phyloP scores from a whole-genome alignment of 1,284 basidiomycete genomes.

The Marasmius fiardii region DNA sequence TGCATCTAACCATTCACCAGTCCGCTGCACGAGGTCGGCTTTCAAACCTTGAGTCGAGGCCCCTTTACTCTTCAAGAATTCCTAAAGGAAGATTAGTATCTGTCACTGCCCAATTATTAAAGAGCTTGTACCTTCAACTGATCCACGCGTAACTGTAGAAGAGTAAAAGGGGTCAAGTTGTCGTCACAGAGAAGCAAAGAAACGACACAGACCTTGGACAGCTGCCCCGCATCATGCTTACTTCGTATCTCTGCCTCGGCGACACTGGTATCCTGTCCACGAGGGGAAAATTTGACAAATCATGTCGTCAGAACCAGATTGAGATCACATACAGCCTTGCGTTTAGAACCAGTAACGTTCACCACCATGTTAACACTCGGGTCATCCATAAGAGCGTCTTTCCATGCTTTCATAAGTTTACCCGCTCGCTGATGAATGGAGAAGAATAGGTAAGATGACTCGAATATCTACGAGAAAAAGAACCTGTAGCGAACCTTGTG shows the following conservation, averaged over 20 bases:
- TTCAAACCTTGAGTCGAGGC: constrained; percentile 64
- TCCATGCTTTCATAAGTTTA: constrained; percentile 73
- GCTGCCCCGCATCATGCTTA: constrained; percentile 52
- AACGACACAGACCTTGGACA: constrained; percentile 58
- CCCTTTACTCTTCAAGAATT: constrained; percentile 66
- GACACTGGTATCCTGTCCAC: constrained; percentile 48
- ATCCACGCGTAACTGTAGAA: constrained; percentile 65
- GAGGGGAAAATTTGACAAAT: constrained; percentile 5
- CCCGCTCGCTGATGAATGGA: constrained; percentile 61
- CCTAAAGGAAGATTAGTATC: constrained; percentile 35
- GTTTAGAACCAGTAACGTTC: constrained; percentile 51
- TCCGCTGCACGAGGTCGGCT: constrained; percentile 62
- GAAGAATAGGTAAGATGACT: constrained; percentile 7
- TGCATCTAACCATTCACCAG: constrained; percentile 54
- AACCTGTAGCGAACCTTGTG: constrained; percentile 52
- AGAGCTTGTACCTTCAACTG: constrained; percentile 60
- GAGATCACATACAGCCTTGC: constrained; percentile 59
- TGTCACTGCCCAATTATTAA: not conserved
- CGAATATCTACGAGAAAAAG: not conserved
- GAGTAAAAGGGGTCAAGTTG: not conserved
- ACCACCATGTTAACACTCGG: constrained; percentile 50
- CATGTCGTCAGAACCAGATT: constrained; percentile 9
- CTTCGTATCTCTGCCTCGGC: constrained; percentile 69
- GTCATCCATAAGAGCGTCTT: constrained; percentile 63
- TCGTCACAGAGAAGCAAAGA: constrained; percentile 9